These are phyloP conservation scores for Hanseniaspora sp. DNA, from an alignment of 1,139 yeast species.

Conservation along the genomic window DNA sequence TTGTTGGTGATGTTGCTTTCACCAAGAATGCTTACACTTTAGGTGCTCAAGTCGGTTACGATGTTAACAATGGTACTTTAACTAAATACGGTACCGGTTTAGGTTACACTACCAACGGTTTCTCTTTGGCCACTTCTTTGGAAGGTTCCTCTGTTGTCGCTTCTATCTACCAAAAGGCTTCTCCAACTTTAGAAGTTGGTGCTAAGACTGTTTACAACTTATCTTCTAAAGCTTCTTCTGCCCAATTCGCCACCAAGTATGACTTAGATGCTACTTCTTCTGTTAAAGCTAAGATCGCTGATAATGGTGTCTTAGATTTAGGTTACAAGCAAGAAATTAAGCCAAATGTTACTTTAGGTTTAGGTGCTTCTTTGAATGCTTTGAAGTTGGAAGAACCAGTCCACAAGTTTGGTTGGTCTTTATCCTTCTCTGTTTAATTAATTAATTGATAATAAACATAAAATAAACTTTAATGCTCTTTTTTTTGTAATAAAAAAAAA, in stretches of 20 bases:
- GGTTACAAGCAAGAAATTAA: slow-evolving; percentile 91
- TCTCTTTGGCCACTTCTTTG: slow-evolving; percentile 79
- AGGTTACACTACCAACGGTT: slow-evolving; percentile 83
- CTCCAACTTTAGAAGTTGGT: slow-evolving; percentile 88
- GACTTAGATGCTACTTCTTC: slow-evolving; percentile 74
- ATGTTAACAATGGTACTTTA: slow-evolving; percentile 82
- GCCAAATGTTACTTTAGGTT: slow-evolving; percentile 95
- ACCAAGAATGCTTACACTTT: slow-evolving; percentile 95
- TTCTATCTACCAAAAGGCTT: slow-evolving; percentile 93
- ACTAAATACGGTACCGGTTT: slow-evolving; percentile 90
- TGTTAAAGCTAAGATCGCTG: slow-evolving; percentile 94
- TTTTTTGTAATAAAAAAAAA: too few relatives aligned
- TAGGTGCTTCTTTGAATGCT: slow-evolving; percentile 96
- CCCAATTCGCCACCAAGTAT: slow-evolving; percentile 96
- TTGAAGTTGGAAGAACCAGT: slow-evolving; percentile 93
- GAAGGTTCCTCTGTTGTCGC: slow-evolving; percentile 86
- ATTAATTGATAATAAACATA: background rate
- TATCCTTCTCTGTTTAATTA: slow-evolving; percentile 73
- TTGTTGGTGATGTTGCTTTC: slow-evolving; percentile 87
- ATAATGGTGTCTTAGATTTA: slow-evolving; percentile 89
- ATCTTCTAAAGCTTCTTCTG: slow-evolving; percentile 55
- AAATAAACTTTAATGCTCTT: too few relatives aligned
- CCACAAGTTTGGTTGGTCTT: slow-evolving; percentile 93
- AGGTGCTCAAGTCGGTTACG: slow-evolving; percentile 96
- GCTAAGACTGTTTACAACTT: slow-evolving; percentile 95